Evolutionary conservation across 129 eudicot species (phyloP).

Genomic region (Silybum marianum): DNA sequence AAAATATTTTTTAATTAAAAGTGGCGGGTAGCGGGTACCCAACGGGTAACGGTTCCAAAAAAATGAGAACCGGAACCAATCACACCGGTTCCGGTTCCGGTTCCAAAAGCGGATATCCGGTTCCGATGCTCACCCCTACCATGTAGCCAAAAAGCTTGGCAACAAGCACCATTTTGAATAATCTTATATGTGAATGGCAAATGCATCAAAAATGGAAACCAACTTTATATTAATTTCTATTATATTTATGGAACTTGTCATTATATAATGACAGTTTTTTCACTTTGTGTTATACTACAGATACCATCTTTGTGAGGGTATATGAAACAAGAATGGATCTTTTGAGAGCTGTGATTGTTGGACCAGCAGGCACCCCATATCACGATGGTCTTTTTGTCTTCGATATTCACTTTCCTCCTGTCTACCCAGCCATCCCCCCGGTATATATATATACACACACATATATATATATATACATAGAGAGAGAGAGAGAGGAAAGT

Average conservation of each 20-base stretch:
- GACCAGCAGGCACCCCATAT: conserved; percentile 86
- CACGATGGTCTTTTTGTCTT: conserved; percentile 82
- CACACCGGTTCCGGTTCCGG: too few species aligned
- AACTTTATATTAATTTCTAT: background rate
- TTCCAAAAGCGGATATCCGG: too few species aligned
- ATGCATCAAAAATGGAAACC: background rate
- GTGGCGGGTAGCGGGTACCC: too few species aligned
- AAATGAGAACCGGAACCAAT: too few species aligned
- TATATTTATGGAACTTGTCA: background rate
- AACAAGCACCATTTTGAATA: background rate
- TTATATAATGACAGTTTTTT: background rate
- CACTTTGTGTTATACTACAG: conserved; percentile 32
- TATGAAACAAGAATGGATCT: conserved; percentile 83
- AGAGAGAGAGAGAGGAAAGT: too few species aligned
- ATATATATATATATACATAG: too few species aligned
- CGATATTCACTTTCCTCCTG: conserved; percentile 62
- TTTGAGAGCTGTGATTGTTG: conserved; percentile 68
- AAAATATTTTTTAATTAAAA: too few species aligned
- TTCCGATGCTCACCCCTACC: too few species aligned
- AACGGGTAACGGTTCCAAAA: too few species aligned
- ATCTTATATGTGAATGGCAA: background rate
- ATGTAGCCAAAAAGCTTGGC: background rate
- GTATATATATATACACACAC: conserved; percentile 25
- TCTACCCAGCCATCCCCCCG: conserved; percentile 67
- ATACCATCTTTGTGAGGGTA: conserved; percentile 64